These are phyloP conservation scores for Chytridiales sp. DNA, from an alignment of 371 early-diverging fungal species.

Conservation along the genomic window DNA sequence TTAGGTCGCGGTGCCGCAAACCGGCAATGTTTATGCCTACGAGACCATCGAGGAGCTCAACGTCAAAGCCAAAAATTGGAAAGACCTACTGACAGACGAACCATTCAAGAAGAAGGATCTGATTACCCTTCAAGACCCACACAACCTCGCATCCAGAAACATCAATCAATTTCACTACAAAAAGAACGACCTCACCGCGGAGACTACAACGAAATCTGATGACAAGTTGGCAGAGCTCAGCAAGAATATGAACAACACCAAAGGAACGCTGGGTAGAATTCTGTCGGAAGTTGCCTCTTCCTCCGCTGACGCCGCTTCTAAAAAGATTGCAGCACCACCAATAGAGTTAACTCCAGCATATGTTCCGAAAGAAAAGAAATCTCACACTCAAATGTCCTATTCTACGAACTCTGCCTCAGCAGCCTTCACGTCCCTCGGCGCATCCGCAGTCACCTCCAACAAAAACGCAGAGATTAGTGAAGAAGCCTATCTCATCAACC, in stretches of 20 bases:
- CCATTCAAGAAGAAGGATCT: slow-evolving; percentile 85
- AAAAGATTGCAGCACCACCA: slow-evolving; percentile 9
- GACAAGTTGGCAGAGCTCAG: slow-evolving; percentile 13
- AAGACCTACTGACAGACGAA: slow-evolving; percentile 84
- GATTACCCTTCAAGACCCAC: slow-evolving; percentile 89
- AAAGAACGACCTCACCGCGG: slow-evolving; percentile 52
- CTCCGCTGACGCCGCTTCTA: slow-evolving; percentile 16
- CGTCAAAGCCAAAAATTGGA: slow-evolving; percentile 79
- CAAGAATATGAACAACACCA: slow-evolving; percentile 69
- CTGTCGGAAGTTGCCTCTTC: slow-evolving; percentile 59
- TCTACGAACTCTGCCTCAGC: slow-evolving; percentile 79
- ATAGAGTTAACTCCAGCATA: slow-evolving; percentile 39
- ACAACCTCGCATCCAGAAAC: slow-evolving; percentile 68
- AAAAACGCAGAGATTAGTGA: slow-evolving; percentile 64
- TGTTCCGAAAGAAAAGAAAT: slow-evolving; percentile 30
- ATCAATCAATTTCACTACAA: slow-evolving; percentile 69
- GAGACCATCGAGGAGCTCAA: slow-evolving; percentile 86
- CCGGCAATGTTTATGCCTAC: slow-evolving; percentile 87
- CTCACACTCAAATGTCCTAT: slow-evolving; percentile 80
- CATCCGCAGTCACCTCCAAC: slow-evolving; percentile 65
- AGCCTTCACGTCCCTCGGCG: slow-evolving; percentile 84
- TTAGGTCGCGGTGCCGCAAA: slow-evolving; percentile 73
- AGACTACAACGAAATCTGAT: slow-evolving; percentile 37
- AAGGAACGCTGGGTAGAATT: slow-evolving; percentile 62
- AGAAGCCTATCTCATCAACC: slow-evolving; percentile 83